Percentiles rank a stretch among this genome's conserved stretches.
Evolutionary conservation across 306 rosid genomes (phyloP).

Genomic region (Fagus crenata): DNA sequence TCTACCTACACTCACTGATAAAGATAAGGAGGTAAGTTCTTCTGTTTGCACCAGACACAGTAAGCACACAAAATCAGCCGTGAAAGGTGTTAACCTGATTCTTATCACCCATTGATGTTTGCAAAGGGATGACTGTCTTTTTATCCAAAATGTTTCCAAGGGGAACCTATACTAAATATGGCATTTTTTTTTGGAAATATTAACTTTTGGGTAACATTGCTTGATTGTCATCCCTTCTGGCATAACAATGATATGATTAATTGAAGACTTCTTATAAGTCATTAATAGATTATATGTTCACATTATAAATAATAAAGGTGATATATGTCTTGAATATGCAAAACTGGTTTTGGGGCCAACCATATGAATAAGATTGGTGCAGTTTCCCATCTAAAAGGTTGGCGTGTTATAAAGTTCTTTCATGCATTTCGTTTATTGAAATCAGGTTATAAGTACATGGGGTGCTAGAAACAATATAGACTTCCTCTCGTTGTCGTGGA

Average conservation of each 20-base stretch:
- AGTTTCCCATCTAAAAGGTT: neutral
- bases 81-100: constrained; percentile 6
- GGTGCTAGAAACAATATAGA: constrained; percentile 82
- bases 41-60: neutral
- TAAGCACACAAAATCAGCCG: neutral
- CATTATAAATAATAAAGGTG: neutral
- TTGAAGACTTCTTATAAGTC: neutral
- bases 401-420: neutral
- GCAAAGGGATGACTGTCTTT: neutral
- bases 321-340: neutral
- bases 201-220: constrained; percentile 7
- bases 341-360: constrained; percentile 1
- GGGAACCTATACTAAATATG: neutral
- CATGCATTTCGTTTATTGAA: neutral
- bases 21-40: constrained; percentile 51
- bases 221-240: constrained; percentile 1
- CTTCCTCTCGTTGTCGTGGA: constrained; percentile 80
- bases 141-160: neutral
- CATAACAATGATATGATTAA: neutral
- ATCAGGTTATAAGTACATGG: constrained; percentile 88
- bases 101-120: neutral
- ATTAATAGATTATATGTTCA: neutral
- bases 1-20: constrained; percentile 51
- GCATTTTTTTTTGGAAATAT: neutral
- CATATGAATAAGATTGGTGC: constrained; percentile 1